Conservation (phyloP, 164 flowering plant species). For the Protea cynaroides region DNA sequence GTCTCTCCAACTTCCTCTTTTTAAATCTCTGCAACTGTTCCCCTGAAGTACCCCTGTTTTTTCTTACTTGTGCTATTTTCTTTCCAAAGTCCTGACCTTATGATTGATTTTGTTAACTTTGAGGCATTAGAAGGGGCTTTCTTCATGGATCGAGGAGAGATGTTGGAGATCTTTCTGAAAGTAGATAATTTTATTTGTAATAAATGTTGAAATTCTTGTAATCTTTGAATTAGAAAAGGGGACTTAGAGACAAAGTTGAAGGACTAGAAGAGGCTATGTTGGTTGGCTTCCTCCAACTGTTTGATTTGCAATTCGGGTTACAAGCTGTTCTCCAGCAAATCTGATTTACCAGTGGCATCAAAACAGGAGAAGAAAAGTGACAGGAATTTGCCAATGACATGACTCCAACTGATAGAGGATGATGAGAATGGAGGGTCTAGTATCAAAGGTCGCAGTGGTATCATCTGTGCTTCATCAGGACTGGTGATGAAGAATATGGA, state of each 20-base stretch:
- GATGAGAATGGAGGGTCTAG: conserved; percentile 49
- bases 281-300: conserved; percentile 84
- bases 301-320: conserved; percentile 95
- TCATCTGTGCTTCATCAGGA: conserved; percentile 83
- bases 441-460: conserved; percentile 55
- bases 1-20: no score
- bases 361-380: conserved; percentile 66
- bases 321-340: conserved; percentile 74
- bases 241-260: conserved; percentile 50
- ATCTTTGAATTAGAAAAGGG: conserved; percentile 36
- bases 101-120: no score
- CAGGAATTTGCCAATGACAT: conserved; percentile 41
- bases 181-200: neutral
- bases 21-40: no score
- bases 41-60: no score
- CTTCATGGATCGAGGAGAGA: neutral
- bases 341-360: conserved; percentile 59
- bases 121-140: no score
- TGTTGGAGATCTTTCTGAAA: neutral
- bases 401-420: conserved; percentile 52
- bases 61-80: no score
- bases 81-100: no score
- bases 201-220: neutral
- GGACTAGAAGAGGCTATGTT: conserved; percentile 55
- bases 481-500: conserved; percentile 68